A percentile compares a stretch with the other conserved stretches of the same genome.
Conservation (phyloP, 345 rosid genomes). For the Psidium guajava region DNA sequence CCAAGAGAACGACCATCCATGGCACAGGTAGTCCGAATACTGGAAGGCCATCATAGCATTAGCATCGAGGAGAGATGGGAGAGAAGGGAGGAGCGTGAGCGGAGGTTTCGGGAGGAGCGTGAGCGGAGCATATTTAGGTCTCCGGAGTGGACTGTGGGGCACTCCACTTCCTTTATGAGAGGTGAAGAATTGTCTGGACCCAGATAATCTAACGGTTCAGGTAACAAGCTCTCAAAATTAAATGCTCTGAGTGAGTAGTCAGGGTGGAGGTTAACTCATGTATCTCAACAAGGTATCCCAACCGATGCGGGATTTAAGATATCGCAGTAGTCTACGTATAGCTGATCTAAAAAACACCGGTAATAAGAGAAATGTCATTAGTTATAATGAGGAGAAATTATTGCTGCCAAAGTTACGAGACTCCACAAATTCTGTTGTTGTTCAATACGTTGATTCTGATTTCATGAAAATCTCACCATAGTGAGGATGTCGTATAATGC, state of each 20-base stretch:
- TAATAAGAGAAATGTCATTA: not conserved
- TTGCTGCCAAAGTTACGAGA: not conserved
- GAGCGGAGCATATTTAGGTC: too few species aligned
- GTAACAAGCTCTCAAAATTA: not conserved
- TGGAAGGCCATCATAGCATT: not conserved
- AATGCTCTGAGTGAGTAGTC: too few species aligned
- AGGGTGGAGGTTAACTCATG: too few species aligned
- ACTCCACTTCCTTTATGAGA: not conserved
- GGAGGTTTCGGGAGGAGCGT: too few species aligned
- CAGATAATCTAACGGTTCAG: not conserved
- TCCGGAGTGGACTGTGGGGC: not conserved
- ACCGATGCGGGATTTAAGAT: not conserved
- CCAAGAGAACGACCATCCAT: not conserved
- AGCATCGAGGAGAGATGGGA: not conserved
- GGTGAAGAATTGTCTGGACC: not conserved
- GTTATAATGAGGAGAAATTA: not conserved
- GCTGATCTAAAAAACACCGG: not conserved
- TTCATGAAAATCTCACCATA: not conserved
- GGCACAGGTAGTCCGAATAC: not conserved
- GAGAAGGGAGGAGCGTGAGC: not conserved
- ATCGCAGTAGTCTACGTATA: not conserved
- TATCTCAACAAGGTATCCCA: not conserved
- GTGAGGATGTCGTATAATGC: not conserved
- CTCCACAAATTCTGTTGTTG: not conserved
- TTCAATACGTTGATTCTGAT: not conserved